phyloP scores from a whole-genome alignment of 202 grass and related monocot species.

The Sporobolus alterniflorus region DNA sequence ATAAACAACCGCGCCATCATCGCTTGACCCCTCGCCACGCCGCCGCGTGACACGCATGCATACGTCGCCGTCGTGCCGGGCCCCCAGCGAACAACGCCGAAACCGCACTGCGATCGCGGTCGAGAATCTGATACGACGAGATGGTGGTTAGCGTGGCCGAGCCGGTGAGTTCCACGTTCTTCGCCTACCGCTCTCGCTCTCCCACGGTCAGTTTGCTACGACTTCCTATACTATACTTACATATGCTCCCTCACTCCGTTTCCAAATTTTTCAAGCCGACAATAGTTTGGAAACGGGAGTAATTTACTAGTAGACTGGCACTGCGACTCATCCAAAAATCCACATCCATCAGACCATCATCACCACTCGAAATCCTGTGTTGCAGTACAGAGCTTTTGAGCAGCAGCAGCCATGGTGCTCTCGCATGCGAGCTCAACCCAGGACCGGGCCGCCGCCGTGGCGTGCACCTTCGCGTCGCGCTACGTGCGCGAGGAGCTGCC shows the following conservation, averaged over 20 bases:
- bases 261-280: no score
- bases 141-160: constrained; percentile 56
- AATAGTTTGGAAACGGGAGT: no score
- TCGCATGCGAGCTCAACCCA: constrained; percentile 39
- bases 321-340: background rate
- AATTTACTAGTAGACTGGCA: background rate
- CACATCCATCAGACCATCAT: background rate
- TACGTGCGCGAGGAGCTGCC: constrained; percentile 64
- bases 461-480: constrained; percentile 87
- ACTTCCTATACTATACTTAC: background rate
- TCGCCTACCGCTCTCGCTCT: constrained; percentile 75
- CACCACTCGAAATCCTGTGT: background rate
- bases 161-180: constrained; percentile 62
- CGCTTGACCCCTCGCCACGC: background rate
- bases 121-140: background rate
- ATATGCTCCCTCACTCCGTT: background rate
- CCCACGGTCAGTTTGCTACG: constrained; percentile 51
- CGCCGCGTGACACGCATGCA: constrained; percentile 31
- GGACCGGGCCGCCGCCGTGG: constrained; percentile 28
- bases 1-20: background rate
- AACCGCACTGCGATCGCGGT: background rate
- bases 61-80: constrained; percentile 12
- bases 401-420: constrained; percentile 59
- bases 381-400: background rate
- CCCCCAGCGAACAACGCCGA: background rate